Percentiles rank a stretch among this genome's conserved stretches.
Evolutionary conservation across 2,329 filamentous ascomycete species (phyloP).

Genomic region (Aspergillus fumigatus): DNA sequence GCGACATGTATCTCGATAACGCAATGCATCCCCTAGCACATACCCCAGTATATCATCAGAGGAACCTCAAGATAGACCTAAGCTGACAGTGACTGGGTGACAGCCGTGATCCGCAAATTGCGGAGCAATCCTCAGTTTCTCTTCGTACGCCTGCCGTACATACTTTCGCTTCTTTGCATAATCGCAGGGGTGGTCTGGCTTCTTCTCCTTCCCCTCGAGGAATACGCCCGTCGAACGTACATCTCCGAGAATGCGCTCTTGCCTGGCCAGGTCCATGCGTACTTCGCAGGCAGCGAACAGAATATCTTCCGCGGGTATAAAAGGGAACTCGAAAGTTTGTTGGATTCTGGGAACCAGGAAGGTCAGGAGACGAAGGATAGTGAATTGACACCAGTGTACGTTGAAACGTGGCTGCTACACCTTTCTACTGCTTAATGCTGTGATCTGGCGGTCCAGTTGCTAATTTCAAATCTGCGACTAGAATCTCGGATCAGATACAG

Average conservation of each 20-base stretch:
- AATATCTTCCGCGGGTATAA: conserved; percentile 88
- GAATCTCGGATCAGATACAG: conserved; percentile 65
- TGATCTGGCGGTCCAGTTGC: conserved; percentile 5
- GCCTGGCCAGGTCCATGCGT: conserved; percentile 94
- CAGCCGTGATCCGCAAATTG: conserved; percentile 47
- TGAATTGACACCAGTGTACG: conserved; percentile 27
- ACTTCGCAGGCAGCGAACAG: conserved; percentile 94
- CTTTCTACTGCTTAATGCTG: neutral
- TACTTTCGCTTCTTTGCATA: conserved; percentile 80
- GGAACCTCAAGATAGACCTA: conserved; percentile 8
- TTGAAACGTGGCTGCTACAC: conserved; percentile 1
- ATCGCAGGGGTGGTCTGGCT: conserved; percentile 85
- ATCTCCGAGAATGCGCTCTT: conserved; percentile 96
- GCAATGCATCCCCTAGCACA: neutral
- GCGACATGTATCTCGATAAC: neutral
- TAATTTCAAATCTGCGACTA: conserved; percentile 16
- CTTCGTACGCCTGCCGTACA: conserved; percentile 69
- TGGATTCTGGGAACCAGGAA: conserved; percentile 15
- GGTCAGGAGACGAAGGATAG: conserved; percentile 8
- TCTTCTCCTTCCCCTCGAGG: conserved; percentile 79
- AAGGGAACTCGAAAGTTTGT: conserved; percentile 65
- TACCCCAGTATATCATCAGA: conserved; percentile 14
- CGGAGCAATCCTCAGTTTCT: conserved; percentile 77
- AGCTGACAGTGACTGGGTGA: conserved; percentile 20
- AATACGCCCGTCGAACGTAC: conserved; percentile 89